Conservation (phyloP, 1,284 basidiomycete species). For the Trametes hirsuta region DNA sequence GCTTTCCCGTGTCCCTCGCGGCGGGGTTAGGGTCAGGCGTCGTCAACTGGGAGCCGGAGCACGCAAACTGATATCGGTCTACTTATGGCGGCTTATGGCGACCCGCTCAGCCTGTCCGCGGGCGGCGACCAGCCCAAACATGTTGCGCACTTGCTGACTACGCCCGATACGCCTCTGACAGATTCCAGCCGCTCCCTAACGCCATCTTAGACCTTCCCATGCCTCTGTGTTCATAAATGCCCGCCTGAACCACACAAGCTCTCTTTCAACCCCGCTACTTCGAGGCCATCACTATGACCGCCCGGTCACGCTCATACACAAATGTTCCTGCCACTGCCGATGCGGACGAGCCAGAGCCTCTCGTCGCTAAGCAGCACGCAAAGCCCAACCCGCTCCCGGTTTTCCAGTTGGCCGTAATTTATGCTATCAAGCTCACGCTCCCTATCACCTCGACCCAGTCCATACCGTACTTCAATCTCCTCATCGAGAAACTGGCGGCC, state of each 20-base stretch:
- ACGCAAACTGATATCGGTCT: conserved; percentile 19
- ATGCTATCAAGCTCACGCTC: conserved; percentile 35
- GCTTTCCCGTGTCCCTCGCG: conserved; percentile 4
- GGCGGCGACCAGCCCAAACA: neutral
- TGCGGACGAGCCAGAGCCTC: conserved; percentile 2
- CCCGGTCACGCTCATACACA: neutral
- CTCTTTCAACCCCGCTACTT: neutral
- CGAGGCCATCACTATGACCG: conserved; percentile 7
- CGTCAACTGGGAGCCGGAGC: conserved; percentile 19
- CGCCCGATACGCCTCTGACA: neutral
- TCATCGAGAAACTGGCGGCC: conserved; percentile 36
- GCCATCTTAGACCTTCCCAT: conserved; percentile 3
- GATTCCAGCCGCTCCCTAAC: neutral
- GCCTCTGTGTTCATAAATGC: conserved; percentile 4
- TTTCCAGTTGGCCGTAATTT: conserved; percentile 34
- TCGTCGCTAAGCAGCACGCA: conserved; percentile 1
- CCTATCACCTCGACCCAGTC: conserved; percentile 34
- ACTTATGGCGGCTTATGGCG: neutral
- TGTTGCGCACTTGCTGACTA: conserved; percentile 15
- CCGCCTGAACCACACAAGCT: neutral
- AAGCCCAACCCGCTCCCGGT: conserved; percentile 32
- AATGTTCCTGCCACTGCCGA: neutral
- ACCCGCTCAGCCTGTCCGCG: neutral
- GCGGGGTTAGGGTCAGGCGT: conserved; percentile 9
- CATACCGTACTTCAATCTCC: conserved; percentile 42